phyloP scores from a whole-genome alignment of 345 rosid genomes.

The Psidium friedrichsthalianum region DNA sequence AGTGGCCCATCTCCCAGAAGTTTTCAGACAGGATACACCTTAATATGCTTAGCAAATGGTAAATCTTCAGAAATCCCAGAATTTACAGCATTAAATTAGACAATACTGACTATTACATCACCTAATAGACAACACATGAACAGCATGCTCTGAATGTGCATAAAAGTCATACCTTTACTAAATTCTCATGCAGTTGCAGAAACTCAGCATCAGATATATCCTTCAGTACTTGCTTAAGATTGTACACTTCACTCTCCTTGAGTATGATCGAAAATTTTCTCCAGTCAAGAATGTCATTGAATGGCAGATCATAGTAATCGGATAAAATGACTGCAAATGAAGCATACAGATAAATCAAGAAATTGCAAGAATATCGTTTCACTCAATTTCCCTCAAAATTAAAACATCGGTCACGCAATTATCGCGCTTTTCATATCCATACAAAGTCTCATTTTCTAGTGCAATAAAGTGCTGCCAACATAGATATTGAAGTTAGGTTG shows the following conservation, averaged over 20 bases:
- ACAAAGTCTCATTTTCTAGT: neutral
- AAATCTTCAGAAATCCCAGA: neutral
- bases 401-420: neutral
- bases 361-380: neutral
- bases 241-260: slow-evolving; percentile 56
- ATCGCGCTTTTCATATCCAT: neutral
- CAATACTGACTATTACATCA: neutral
- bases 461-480: neutral
- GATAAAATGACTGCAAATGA: slow-evolving; percentile 69
- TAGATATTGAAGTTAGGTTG: neutral
- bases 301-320: slow-evolving; percentile 82
- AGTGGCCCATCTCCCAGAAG: neutral
- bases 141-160: neutral
- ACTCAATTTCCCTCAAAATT: neutral
- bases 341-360: neutral
- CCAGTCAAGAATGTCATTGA: slow-evolving; percentile 83
- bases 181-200: slow-evolving; percentile 56
- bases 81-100: neutral
- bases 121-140: neutral
- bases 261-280: slow-evolving; percentile 63
- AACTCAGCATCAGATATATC: slow-evolving; percentile 57
- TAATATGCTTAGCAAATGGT: neutral
- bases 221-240: slow-evolving; percentile 72
- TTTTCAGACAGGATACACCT: neutral
- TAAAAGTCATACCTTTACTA: slow-evolving; percentile 51